Conservation (phyloP, 345 rosid genomes). For the Populus alba region DNA sequence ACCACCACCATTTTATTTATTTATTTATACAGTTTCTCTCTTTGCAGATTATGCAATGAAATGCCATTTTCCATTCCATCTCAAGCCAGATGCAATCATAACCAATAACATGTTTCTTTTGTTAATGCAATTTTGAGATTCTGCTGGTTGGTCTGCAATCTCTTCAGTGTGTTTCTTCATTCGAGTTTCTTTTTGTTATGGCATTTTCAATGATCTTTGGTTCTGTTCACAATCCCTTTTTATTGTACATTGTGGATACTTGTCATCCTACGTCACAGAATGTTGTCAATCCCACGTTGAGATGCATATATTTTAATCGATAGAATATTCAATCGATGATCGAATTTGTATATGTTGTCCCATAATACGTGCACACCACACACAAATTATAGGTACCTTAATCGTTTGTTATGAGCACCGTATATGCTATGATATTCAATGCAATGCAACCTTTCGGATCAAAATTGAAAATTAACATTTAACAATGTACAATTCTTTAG, state of each 20-base stretch:
- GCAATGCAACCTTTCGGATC: not conserved
- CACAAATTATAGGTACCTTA: not conserved
- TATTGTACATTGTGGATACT: not conserved
- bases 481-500: not conserved
- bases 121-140: not conserved
- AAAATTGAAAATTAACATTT: not conserved
- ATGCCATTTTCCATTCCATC: not conserved
- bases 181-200: not conserved
- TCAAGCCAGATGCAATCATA: not conserved
- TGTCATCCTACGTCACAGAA: not conserved
- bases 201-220: not conserved
- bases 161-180: not conserved
- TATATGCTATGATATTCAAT: not conserved
- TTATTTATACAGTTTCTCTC: not conserved
- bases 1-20: not conserved
- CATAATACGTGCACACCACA: conserved; percentile 7
- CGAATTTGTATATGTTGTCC: not conserved
- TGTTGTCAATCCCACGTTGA: not conserved
- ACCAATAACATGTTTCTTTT: not conserved
- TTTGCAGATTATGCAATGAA: not conserved
- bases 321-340: not conserved
- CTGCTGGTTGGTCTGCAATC: not conserved
- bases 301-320: not conserved
- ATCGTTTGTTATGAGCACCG: not conserved
- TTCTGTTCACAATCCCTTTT: not conserved